A percentile compares a stretch with the other conserved stretches of the same genome.
These are phyloP conservation scores for Rhynchosporium secalis DNA, from an alignment of 2,329 filamentous ascomycete species.

Conservation along the genomic window DNA sequence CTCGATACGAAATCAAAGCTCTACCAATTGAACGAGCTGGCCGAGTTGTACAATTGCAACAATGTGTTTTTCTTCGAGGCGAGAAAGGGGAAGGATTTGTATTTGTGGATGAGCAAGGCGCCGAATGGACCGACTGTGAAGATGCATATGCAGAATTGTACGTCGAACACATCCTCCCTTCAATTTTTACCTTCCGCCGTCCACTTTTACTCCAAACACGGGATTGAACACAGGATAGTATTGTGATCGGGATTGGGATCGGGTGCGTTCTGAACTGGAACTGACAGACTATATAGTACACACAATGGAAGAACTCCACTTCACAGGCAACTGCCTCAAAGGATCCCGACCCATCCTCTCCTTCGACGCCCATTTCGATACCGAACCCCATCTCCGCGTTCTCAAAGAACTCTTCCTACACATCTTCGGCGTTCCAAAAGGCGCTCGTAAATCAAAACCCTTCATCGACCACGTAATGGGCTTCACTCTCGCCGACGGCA, in stretches of 20 bases:
- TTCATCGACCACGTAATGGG: slow-evolving; percentile 95
- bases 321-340: slow-evolving; percentile 95
- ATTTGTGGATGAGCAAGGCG: slow-evolving; percentile 88
- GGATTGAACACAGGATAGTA: no score
- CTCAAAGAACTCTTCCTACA: slow-evolving; percentile 90
- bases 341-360: slow-evolving; percentile 88
- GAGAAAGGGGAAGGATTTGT: slow-evolving; percentile 89
- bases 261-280: not conserved
- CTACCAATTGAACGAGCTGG: slow-evolving; percentile 72
- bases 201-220: not conserved
- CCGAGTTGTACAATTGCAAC: slow-evolving; percentile 86
- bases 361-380: slow-evolving; percentile 86
- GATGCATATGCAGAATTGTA: slow-evolving; percentile 77
- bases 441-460: slow-evolving; percentile 86
- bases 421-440: slow-evolving; percentile 88
- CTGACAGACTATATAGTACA: slow-evolving; percentile 60
- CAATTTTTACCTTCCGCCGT: not conserved
- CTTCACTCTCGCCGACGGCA: slow-evolving; percentile 87
- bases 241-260: not conserved
- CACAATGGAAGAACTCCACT: slow-evolving; percentile 95
- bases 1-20: slow-evolving; percentile 94
- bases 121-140: slow-evolving; percentile 63
- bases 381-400: slow-evolving; percentile 74
- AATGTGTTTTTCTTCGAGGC: slow-evolving; percentile 95
- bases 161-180: not conserved